phyloP scores from a whole-genome alignment of 768 basidiomycete genomes.

The Mycena rebaudengoi region DNA sequence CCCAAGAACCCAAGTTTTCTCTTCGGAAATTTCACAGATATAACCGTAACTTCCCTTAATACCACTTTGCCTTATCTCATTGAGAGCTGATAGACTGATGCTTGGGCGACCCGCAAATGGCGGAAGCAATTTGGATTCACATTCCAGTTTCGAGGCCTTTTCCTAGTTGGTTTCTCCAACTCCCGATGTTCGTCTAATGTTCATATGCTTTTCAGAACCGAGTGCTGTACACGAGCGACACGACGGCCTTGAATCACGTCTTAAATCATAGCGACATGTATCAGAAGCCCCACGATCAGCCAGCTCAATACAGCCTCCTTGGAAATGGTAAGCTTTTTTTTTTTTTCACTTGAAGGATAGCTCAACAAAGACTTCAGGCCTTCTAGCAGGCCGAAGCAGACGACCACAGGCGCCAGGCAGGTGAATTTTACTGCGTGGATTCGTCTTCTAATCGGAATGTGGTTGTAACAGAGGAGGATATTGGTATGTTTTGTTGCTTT shows the following conservation, averaged over 20 bases:
- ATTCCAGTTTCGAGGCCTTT: too few species aligned
- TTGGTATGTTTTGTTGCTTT: neutral
- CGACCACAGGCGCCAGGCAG: slow-evolving; percentile 14
- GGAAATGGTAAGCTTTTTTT: neutral
- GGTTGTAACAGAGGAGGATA: neutral
- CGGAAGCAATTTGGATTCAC: too few species aligned
- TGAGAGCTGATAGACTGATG: too few species aligned
- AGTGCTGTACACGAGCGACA: slow-evolving; percentile 5
- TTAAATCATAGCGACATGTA: neutral
- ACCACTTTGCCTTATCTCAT: too few species aligned
- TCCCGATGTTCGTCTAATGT: too few species aligned
- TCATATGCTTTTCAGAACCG: neutral
- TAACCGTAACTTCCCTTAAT: too few species aligned
- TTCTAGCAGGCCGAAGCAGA: slow-evolving; percentile 7
- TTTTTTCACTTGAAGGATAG: too few species aligned
- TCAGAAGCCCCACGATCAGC: slow-evolving; percentile 4
- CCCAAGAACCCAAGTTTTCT: too few species aligned
- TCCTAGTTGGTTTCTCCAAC: too few species aligned
- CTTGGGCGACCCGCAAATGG: too few species aligned
- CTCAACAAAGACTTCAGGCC: neutral
- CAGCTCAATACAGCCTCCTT: neutral
- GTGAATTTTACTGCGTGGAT: neutral
- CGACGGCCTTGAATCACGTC: slow-evolving; percentile 3
- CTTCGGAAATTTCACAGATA: too few species aligned
- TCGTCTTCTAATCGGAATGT: neutral